phyloP scores from a whole-genome alignment of 805 yeast species.

The Yamadazyma tumulicola region DNA sequence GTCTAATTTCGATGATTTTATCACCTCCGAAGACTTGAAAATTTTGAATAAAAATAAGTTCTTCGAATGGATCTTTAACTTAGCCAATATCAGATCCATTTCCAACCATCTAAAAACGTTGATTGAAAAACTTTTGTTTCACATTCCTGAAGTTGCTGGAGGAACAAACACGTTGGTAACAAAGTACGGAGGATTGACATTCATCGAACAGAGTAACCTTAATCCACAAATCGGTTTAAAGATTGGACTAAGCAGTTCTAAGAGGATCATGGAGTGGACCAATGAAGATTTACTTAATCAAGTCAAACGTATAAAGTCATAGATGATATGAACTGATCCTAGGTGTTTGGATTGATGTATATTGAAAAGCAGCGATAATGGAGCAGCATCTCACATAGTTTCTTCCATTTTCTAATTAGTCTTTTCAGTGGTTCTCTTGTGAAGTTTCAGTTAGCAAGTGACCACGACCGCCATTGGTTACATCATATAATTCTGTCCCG shows the following conservation, averaged over 20 bases:
- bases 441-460: too few relatives aligned
- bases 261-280: constrained; percentile 63
- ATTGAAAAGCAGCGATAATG: too few relatives aligned
- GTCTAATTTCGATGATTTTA: constrained; percentile 18
- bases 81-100: constrained; percentile 50
- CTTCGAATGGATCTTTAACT: constrained; percentile 64
- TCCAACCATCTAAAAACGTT: constrained; percentile 35
- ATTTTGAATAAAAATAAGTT: constrained; percentile 51
- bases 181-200: constrained; percentile 44
- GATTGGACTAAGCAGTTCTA: constrained; percentile 38
- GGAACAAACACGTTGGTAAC: constrained; percentile 60
- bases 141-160: constrained; percentile 49
- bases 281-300: constrained; percentile 44
- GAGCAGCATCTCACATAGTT: too few relatives aligned
- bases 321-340: constrained; percentile 1
- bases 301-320: constrained; percentile 38
- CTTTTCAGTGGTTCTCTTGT: not conserved
- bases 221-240: constrained; percentile 45
- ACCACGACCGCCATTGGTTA: too few relatives aligned
- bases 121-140: constrained; percentile 41
- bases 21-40: constrained; percentile 42
- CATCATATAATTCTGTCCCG: constrained; percentile 15
- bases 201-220: constrained; percentile 25
- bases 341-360: too few relatives aligned
- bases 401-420: constrained; percentile 2